These are phyloP conservation scores for Ascocoryne sarcoides DNA, from an alignment of 2,329 filamentous ascomycete species.

Conservation along the genomic window DNA sequence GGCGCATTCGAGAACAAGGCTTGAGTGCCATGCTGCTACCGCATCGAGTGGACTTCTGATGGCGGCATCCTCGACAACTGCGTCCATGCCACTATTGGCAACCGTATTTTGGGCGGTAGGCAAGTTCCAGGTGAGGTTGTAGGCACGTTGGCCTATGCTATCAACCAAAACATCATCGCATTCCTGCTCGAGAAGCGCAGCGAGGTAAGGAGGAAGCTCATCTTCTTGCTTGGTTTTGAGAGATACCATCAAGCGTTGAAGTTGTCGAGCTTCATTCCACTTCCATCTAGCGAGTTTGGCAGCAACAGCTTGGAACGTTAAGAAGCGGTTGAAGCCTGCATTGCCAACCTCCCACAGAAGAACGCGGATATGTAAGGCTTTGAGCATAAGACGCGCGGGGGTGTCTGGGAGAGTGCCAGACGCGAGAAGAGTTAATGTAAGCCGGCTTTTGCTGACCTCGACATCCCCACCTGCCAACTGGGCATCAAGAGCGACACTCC, in stretches of 20 bases:
- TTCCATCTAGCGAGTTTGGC: conserved; percentile 64
- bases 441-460: conserved; percentile 78
- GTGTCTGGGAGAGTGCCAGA: conserved; percentile 81
- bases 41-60: conserved; percentile 84
- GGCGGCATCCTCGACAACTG: conserved; percentile 75
- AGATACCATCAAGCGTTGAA: conserved; percentile 43
- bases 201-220: conserved; percentile 66
- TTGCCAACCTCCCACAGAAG: conserved; percentile 72
- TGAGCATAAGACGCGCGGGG: conserved; percentile 77
- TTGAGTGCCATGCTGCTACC: conserved; percentile 86
- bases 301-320: conserved; percentile 59
- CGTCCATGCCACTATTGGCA: conserved; percentile 63
- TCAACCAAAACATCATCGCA: conserved; percentile 75
- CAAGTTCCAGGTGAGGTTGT: conserved; percentile 83
- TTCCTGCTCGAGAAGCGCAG: conserved; percentile 65
- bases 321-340: conserved; percentile 54
- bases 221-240: conserved; percentile 41
- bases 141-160: conserved; percentile 71
- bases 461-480: conserved; percentile 85
- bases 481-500: conserved; percentile 87
- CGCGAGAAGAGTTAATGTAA: conserved; percentile 78
- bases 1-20: conserved; percentile 59
- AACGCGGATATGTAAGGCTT: conserved; percentile 84
- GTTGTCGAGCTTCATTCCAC: conserved; percentile 72
- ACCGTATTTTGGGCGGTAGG: conserved; percentile 60